Evolutionary conservation across 192 early-diverging fungal genomes (phyloP), one percentile per base, ranked within the genome.

Genomic region (Coemansia sp.): DNA sequence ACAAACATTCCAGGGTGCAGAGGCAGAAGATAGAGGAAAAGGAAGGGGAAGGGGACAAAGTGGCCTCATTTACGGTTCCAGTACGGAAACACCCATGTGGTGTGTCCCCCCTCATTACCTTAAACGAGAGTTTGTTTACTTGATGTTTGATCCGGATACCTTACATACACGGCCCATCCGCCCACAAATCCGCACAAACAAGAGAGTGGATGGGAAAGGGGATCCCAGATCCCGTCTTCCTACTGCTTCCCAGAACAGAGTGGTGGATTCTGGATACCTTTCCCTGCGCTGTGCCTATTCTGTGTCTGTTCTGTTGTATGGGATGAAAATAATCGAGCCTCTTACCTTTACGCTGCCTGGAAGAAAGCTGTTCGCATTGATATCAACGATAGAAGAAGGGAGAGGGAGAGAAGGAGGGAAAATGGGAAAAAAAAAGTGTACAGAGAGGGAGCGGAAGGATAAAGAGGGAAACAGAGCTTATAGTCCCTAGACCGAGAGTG

Each of bases 341-440:
- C 26, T 26, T 26, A 26, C 26, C 26, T 26, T 26, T 26, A 26
- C 26, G 26, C 26, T 26, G 26, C 3, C 26, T 26, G 26, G 26
- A 26, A 26, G 26, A 3, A 3, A 26, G 26, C 26, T 26, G 26
- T 26, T 26, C 26, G 26, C 26, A 26, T 26, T 26, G 26, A 26
- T 26, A 26, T 26, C 1, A 3, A 26, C 26, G 26, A 26, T 26
- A 26, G 26, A 26, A 26, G 26, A 26, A 54, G 51, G 26, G 21
- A 22, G 22, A 54, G 15, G 22, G 8, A 54, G 47, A 39, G 65
- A 61, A 43, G 49, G n/a, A 43, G 40, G 62, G 26, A 65, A 42
- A 22, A 26, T 8, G 18, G 37, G 1, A 41, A 64, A 5, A 41
- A 64, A 41, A 15, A 49, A 45, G 51, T 13, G 63, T 52, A 36